Percentiles rank a stretch among this genome's conserved stretches.
phyloP scores from a whole-genome alignment of 2,329 filamentous ascomycete species.

The Diaporthe helianthi region DNA sequence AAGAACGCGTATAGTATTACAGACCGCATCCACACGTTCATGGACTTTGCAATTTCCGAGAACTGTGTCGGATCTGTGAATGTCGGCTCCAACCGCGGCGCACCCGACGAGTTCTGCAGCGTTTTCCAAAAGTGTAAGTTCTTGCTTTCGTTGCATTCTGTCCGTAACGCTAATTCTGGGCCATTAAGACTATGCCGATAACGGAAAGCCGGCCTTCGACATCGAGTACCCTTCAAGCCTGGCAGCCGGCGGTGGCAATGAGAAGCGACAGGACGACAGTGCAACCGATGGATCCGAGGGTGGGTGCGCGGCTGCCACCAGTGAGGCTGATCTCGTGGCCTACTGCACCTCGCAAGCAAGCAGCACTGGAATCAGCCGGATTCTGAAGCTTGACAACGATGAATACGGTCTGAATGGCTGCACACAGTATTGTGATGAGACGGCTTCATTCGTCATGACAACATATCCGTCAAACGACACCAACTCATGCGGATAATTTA shows the following conservation, averaged over 20 bases:
- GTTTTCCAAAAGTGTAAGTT: constrained; percentile 19
- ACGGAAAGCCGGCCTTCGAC: constrained; percentile 31
- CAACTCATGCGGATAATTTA: constrained; percentile 31
- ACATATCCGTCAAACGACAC: constrained; percentile 29
- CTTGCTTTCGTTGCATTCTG: background rate
- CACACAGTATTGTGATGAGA: constrained; percentile 31
- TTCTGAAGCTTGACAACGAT: constrained; percentile 35
- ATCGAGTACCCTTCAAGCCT: constrained; percentile 33
- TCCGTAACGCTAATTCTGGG: background rate
- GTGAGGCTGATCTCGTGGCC: background rate
- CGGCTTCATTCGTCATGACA: constrained; percentile 17
- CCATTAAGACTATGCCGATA: constrained; percentile 13
- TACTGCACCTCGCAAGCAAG: constrained; percentile 19
- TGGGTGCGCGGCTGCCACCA: constrained; percentile 19
- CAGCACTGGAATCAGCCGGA: constrained; percentile 27
- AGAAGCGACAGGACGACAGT: constrained; percentile 6
- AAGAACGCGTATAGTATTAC: constrained; percentile 31
- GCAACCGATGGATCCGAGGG: background rate
- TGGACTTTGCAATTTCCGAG: constrained; percentile 32
- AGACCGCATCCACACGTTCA: constrained; percentile 7
- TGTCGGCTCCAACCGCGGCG: constrained; percentile 18
- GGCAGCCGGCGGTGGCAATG: constrained; percentile 1
- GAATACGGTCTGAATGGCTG: constrained; percentile 30
- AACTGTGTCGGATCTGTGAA: constrained; percentile 26
- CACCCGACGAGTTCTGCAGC: constrained; percentile 25